A percentile compares a stretch with the other conserved stretches of the same genome.
Evolutionary conservation across 345 rosid genomes (phyloP).

Genomic region (Eucalyptus curtisii): DNA sequence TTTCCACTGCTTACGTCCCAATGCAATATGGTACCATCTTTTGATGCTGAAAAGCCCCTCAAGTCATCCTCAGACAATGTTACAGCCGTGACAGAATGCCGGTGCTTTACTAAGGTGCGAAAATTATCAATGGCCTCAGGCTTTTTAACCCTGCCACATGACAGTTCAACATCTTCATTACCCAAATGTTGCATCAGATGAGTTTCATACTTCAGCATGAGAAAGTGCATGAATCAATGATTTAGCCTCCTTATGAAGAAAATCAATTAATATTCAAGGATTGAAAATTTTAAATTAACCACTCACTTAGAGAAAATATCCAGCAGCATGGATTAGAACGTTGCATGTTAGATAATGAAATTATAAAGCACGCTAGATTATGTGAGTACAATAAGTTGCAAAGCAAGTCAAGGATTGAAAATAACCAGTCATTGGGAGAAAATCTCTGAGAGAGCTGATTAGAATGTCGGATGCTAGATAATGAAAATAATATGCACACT

Average conservation of each 20-base stretch:
- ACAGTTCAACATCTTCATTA: background rate
- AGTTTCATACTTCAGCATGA: background rate
- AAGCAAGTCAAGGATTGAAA: background rate
- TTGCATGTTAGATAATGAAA: background rate
- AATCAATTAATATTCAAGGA: background rate
- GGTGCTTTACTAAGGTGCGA: conserved; percentile 50
- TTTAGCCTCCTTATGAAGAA: background rate
- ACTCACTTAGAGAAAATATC: background rate
- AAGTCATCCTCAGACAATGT: conserved; percentile 80
- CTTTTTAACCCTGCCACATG: conserved; percentile 51
- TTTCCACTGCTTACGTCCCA: conserved; percentile 87
- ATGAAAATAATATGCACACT: background rate
- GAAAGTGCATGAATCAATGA: background rate
- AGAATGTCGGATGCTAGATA: background rate
- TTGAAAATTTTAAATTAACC: background rate
- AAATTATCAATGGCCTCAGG: conserved; percentile 43
- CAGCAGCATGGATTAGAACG: background rate
- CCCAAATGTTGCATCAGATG: background rate
- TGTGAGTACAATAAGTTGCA: background rate
- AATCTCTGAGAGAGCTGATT: background rate
- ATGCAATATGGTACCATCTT: conserved; percentile 71
- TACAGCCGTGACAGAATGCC: conserved; percentile 67
- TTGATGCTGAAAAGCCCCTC: conserved; percentile 85
- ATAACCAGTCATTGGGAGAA: background rate
- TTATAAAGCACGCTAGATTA: background rate